Evolutionary conservation across 768 basidiomycete species (phyloP).

Genomic region (Polyporus arcularius): DNA sequence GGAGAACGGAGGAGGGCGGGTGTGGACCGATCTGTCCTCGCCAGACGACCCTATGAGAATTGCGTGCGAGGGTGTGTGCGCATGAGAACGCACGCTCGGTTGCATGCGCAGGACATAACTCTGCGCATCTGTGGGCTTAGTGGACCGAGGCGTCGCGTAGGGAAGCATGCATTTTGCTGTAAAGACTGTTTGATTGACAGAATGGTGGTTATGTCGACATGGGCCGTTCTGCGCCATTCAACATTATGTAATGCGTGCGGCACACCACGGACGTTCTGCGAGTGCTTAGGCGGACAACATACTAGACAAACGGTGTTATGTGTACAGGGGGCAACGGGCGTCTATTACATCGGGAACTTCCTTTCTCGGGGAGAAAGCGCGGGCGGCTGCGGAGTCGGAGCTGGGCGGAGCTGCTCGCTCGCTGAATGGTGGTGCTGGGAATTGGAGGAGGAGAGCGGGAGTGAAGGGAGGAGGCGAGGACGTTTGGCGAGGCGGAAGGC

Average conservation of each 20-base stretch:
- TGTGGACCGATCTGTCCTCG: not conserved
- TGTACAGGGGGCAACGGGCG: constrained; percentile 4
- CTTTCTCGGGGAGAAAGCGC: constrained; percentile 14
- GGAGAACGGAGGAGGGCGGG: not conserved
- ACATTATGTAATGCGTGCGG: no score
- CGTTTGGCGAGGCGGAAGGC: constrained; percentile 8
- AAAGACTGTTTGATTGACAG: no score
- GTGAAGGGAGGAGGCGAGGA: not conserved
- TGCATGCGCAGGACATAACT: not conserved
- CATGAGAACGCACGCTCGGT: not conserved
- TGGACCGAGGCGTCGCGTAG: not conserved
- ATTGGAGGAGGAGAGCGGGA: not conserved
- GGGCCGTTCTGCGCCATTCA: no score
- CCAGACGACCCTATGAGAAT: not conserved
- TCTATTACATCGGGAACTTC: constrained; percentile 8
- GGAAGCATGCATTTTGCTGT: not conserved
- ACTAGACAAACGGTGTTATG: not conserved
- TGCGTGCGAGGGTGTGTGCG: not conserved
- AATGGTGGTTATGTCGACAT: no score
- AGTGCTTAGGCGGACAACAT: no score
- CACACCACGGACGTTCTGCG: no score
- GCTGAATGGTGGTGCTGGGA: no score
- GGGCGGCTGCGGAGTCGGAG: not conserved
- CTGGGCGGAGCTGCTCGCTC: not conserved
- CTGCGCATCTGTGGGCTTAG: not conserved